These are phyloP conservation scores for Umbellularia californica DNA, from an alignment of 164 flowering plant species.

Conservation along the genomic window DNA sequence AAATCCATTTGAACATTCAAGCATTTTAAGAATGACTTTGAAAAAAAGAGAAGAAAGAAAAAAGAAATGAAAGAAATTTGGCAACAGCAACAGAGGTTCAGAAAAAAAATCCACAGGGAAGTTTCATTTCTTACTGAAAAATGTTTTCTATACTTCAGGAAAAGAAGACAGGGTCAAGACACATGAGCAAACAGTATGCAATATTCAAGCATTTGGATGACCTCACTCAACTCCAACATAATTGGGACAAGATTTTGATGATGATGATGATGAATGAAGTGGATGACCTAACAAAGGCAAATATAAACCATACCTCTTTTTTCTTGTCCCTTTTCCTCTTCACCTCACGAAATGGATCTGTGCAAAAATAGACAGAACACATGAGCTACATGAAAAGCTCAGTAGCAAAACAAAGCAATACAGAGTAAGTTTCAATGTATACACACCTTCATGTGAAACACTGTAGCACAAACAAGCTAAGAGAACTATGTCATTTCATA, in stretches of 20 bases:
- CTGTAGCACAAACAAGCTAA: not conserved
- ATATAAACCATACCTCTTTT: slow-evolving; percentile 63
- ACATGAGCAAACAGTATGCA: no score
- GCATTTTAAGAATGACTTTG: not conserved
- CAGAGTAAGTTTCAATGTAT: not conserved
- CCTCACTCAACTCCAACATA: no score
- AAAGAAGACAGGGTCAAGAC: no score
- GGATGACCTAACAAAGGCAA: not conserved
- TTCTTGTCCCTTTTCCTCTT: slow-evolving; percentile 77
- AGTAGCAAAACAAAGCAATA: not conserved
- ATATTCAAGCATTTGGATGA: no score
- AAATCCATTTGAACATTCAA: not conserved
- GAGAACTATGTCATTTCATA: not conserved
- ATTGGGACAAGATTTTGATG: no score
- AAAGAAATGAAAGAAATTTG: not conserved
- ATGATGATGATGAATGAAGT: no score
- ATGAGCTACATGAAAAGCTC: slow-evolving; percentile 5
- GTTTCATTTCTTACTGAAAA: not conserved
- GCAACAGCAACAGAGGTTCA: not conserved
- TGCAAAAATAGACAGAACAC: not conserved
- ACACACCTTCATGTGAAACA: not conserved
- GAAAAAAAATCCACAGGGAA: not conserved
- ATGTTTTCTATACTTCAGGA: no score
- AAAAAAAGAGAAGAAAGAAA: not conserved
- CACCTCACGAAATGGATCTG: slow-evolving; percentile 96